Base-by-base conservation (phyloP, 1,284 basidiomycete species). In the Cystobasidium pallidum region DNA sequence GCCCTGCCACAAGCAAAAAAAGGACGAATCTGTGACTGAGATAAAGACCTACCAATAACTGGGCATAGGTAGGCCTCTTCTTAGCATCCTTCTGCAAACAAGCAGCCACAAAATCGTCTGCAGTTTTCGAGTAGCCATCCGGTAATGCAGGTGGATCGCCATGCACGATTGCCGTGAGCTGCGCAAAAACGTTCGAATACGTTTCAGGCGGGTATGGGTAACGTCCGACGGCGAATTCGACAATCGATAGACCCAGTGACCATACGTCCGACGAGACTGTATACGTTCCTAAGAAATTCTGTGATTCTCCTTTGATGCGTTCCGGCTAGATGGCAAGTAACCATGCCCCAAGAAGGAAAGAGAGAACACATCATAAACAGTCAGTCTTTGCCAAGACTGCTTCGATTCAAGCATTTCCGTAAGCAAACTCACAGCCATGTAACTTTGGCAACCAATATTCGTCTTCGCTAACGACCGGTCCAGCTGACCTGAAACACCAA, bases 151-250 rank as follows among this genome's bases (percentile, higher is more conserved):
- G 95, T 7, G 94, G 88, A 59, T 94, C 89, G 0, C 94, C 96
- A 77, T 97, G 89, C 3, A 99, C 94, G 75, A 99, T 99, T 1
- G 94, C 94, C 34, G 91, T 92, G 49, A 99, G 84, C 82, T 99
- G 94, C 1, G 94, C 91, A 80, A 99, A 96, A 1, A 98, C 94
- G 80, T 98, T 98, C 68, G 89, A 88, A 80, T 96, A 99, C 2
- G 94, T 95, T 82, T 98, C 94, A n/a, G 94, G 94, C 32, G 95
- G 95, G 80, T 97, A 99, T 0, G 95, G 96, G 81, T 99, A 99
- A 76, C 88, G 86, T 24, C 96, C 94, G 77, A 92, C 82, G 55
- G 91, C 90, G 74, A 96, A 89, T 82, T 99, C 95, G 78, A 98
- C 92, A 81, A 98, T 90, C 2, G 91, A 90, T 41, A 99, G 84